Percentiles rank a stretch among this genome's conserved stretches.
Conservation (phyloP, 108 stramenopile genomes). For the Cyclostephanos invisitatus region DNA sequence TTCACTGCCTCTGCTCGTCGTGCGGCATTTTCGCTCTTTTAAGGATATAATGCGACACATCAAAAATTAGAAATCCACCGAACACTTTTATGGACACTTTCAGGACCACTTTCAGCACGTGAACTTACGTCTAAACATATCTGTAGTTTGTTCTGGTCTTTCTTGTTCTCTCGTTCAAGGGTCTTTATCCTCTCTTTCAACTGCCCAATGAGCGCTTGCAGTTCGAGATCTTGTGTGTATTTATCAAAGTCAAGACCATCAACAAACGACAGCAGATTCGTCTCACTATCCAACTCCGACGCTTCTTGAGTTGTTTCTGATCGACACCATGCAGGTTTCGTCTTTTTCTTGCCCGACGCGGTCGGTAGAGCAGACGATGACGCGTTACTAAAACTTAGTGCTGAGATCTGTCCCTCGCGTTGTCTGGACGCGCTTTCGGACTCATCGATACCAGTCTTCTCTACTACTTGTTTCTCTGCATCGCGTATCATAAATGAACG, state of each 20-base stretch:
- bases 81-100: background rate
- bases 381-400: background rate
- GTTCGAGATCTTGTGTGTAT: conserved; percentile 78
- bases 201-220: conserved; percentile 51
- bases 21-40: conserved; percentile 49
- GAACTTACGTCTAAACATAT: conserved; percentile 38
- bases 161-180: conserved; percentile 49
- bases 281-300: conserved; percentile 55
- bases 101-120: background rate
- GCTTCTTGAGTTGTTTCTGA: conserved; percentile 58
- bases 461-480: conserved; percentile 45
- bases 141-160: conserved; percentile 46
- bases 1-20: conserved; percentile 31
- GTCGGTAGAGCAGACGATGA: conserved; percentile 1
- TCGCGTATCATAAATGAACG: conserved; percentile 52
- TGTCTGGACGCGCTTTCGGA: background rate
- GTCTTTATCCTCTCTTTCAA: conserved; percentile 50
- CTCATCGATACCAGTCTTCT: conserved; percentile 18
- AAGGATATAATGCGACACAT: background rate
- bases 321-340: conserved; percentile 77
- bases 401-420: background rate
- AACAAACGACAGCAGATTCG: conserved; percentile 78
- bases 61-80: background rate
- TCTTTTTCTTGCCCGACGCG: conserved; percentile 19
- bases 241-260: conserved; percentile 76